Evolutionary conservation across 2,329 filamentous ascomycete species (phyloP).

Genomic region (Rhynchosporium secalis): DNA sequence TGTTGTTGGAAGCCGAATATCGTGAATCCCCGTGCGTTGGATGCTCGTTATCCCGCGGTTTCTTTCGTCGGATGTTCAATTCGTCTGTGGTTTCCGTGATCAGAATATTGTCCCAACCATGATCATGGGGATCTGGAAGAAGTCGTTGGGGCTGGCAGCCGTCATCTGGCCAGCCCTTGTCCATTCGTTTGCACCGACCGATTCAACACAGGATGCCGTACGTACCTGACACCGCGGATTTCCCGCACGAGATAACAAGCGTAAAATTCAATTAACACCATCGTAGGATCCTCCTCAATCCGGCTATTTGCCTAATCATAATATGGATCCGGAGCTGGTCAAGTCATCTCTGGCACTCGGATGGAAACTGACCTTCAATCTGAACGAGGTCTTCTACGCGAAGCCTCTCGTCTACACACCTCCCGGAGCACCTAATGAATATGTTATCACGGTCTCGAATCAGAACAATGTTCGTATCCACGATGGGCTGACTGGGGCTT

Average conservation of each 20-base stretch:
- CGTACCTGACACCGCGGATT: not conserved
- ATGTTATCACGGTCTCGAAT: conserved; percentile 56
- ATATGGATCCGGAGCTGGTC: conserved; percentile 19
- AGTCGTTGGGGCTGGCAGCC: conserved; percentile 16
- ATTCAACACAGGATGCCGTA: conserved; percentile 18
- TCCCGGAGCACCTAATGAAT: conserved; percentile 46
- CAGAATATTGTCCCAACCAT: not conserved
- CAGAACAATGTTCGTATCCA: conserved; percentile 59
- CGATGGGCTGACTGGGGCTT: conserved; percentile 54
- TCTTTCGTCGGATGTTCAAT: not conserved
- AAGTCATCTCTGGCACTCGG: conserved; percentile 1
- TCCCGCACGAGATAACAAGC: not conserved
- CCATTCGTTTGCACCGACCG: conserved; percentile 20
- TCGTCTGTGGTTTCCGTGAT: conserved; percentile 3
- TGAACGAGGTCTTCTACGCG: conserved; percentile 45
- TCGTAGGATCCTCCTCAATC: conserved; percentile 22
- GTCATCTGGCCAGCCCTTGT: conserved; percentile 15
- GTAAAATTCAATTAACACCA: not conserved
- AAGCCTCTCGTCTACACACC: conserved; percentile 55
- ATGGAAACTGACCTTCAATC: conserved; percentile 22
- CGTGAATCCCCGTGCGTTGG: not conserved
- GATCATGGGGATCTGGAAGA: conserved; percentile 2
- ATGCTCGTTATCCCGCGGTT: not conserved
- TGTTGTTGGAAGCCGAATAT: not conserved
- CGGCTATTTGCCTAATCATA: conserved; percentile 26